Evolutionary conservation across 345 rosid species (phyloP).

Genomic region (Xanthoceras sorbifolium): DNA sequence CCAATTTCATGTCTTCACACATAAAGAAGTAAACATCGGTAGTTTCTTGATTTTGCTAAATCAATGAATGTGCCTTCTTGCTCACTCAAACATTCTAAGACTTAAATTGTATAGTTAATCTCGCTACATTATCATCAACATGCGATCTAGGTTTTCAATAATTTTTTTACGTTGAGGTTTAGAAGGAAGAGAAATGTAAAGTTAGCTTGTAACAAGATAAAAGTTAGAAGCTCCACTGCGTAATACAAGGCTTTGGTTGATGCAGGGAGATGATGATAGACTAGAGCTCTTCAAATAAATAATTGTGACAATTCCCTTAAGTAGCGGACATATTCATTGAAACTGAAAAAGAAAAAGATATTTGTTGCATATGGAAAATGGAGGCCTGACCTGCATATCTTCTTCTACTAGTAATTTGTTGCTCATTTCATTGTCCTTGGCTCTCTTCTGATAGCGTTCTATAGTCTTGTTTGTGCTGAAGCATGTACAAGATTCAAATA

Average conservation of each 20-base stretch:
- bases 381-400: conserved; percentile 48
- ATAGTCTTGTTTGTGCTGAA: conserved; percentile 62
- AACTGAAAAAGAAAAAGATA: neutral
- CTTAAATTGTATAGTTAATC: no score
- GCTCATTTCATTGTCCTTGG: conserved; percentile 48
- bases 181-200: neutral
- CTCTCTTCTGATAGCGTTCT: conserved; percentile 70
- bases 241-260: no score
- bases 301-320: no score
- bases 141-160: neutral
- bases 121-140: neutral
- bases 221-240: no score
- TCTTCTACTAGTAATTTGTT: conserved; percentile 31
- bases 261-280: no score
- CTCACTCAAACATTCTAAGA: no score
- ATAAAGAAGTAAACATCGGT: no score
- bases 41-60: no score
- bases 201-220: neutral
- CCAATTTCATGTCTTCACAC: no score
- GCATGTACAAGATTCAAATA: neutral
- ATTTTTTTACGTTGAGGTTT: neutral
- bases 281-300: no score
- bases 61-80: no score
- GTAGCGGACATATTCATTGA: neutral
- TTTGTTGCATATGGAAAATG: neutral